Base-by-base conservation (phyloP, 129 eudicot species). In the Chrysanthemum makinoi region DNA sequence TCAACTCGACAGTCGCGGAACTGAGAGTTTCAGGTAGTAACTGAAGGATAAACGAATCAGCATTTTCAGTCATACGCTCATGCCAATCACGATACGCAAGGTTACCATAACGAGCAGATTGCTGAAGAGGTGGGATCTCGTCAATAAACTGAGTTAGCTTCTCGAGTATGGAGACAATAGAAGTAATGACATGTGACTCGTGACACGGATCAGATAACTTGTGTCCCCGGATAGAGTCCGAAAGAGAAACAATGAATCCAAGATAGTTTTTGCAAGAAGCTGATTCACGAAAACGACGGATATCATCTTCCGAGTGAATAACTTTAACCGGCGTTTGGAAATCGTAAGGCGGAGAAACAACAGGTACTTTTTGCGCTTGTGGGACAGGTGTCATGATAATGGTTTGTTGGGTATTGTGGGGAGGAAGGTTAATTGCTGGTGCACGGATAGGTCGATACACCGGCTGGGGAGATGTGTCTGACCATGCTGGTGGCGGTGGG, bases 331-430 rank as follows among this genome's bases (percentile, higher is more conserved):
- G 98, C 60, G 80, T 30, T 72, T 79, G 83, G 86, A 93, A 93
- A 62, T 76, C 56, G 80, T 73, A 83, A 4, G 98, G 95, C 6
- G 88, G 90, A 0, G 81, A 61, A 55, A 85, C 62, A 68, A 80
- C 55, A 4, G 80, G 55, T 58, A 81, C 83, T 11, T 56, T 61
- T 66, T 84, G 79, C 60, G 96, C 43, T 54, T 89, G 88, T 4
- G 98, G 98, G 63, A 87, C 95, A 8, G 98, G 98, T 30, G 98
- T 85, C 49, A 87, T 83, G 56, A 93, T 89, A 63, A 93, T 87
- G 54, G 87, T 30, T 54, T 93, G 92, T 35, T 81, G 90, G 16
- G 77, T 68, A 81, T 77, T 83, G 76, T 84, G 35, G 74, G 86
- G 82, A 16, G 90, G 90, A 47, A 88, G 84, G 79, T 86, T 86